These are phyloP conservation scores for Cutaneotrichosporon sp. DNA, from an alignment of 1,284 basidiomycete genomes.

Conservation along the genomic window DNA sequence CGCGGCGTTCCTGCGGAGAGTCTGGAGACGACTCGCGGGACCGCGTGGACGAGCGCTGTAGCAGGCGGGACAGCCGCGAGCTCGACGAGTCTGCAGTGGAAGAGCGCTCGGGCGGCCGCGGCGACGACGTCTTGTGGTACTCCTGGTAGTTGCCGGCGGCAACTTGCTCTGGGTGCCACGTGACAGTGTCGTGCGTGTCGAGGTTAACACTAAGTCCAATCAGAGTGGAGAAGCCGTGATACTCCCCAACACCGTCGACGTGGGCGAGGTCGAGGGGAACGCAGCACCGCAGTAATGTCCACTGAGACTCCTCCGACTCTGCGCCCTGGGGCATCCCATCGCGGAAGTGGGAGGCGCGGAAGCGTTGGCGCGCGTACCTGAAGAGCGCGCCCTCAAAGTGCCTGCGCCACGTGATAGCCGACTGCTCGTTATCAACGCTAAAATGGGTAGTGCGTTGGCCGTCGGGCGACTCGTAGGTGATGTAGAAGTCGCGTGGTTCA, in stretches of 20 bases:
- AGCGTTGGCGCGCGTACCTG: slow-evolving; percentile 33
- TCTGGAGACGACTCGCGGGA: too few species aligned
- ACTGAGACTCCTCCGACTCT: slow-evolving; percentile 6
- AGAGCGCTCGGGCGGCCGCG: too few species aligned
- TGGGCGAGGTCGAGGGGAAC: slow-evolving; percentile 55
- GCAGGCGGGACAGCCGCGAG: too few species aligned
- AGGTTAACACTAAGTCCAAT: slow-evolving; percentile 34
- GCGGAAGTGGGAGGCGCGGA: slow-evolving; percentile 15
- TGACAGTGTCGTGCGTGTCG: slow-evolving; percentile 3
- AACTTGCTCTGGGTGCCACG: slow-evolving; percentile 17
- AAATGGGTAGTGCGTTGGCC: slow-evolving; percentile 42
- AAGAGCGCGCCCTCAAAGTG: slow-evolving; percentile 52
- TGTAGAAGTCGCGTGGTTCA: slow-evolving; percentile 50
- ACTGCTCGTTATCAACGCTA: slow-evolving; percentile 58
- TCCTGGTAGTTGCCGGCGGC: slow-evolving; percentile 14
- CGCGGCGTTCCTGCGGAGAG: too few species aligned
- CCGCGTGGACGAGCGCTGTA: too few species aligned
- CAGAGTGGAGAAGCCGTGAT: slow-evolving; percentile 46
- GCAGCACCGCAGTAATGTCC: slow-evolving; percentile 54
- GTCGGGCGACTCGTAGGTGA: slow-evolving; percentile 45
- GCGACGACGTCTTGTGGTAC: too few species aligned
- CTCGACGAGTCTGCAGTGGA: too few species aligned
- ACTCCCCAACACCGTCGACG: slow-evolving; percentile 35
- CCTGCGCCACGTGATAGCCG: slow-evolving; percentile 58
- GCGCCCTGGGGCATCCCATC: neutral